Evolutionary conservation across 495 filamentous ascomycete genomes (phyloP), one percentile per base, ranked within the genome.

Genomic region (Tuber microsphaerosporum): DNA sequence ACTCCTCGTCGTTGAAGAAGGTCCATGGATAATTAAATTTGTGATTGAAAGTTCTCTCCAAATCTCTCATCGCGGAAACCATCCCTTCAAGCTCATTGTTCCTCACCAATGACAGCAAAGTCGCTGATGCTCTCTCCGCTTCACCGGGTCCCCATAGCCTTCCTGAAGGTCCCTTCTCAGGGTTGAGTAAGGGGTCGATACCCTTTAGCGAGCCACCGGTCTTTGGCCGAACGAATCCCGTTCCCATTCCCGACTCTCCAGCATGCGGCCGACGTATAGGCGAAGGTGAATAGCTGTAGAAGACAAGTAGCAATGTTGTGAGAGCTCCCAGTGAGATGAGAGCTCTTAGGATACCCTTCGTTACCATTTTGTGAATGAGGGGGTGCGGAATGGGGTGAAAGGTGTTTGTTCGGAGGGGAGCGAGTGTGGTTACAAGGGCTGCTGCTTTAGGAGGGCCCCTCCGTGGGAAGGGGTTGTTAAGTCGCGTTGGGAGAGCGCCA

Each of bases 1-100:
- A 99, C 20, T 91, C 92, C 43, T 90, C 90, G 82, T 99, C 95
- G 85, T 99, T 99, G 86, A 99, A 94, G 85, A 99, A 98, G 70
- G 93, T 97, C 91, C 95, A 99, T 22, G 96, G 96, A 84, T 98
- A 99, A 85, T 99, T 98, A 88, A 98, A 99, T 83, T 98, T 99
- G 86, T 89, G 87, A 83, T 99, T 99, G 92, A 93, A 99, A 12
- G 94, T 97, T 76, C 92, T 85, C 85, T 99, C 96, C 72, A 98
- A 86, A 83, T 98, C 94, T 65, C 85, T 84, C 91, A 99, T 99
- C 9, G 92, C 90, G 79, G 90, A 88, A 41, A 99, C 84, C 87
- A 98, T 90, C 20, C 91, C 92, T 39, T 89, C 83, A 14, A 97
- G 82, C 85, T 99, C 96, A 79, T 91, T 89, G 81, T 99, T 98